A percentile compares a stretch with the other conserved stretches of the same genome.
Conservation (phyloP, 106 monocot genomes). For the Apostasia ramifera region DNA sequence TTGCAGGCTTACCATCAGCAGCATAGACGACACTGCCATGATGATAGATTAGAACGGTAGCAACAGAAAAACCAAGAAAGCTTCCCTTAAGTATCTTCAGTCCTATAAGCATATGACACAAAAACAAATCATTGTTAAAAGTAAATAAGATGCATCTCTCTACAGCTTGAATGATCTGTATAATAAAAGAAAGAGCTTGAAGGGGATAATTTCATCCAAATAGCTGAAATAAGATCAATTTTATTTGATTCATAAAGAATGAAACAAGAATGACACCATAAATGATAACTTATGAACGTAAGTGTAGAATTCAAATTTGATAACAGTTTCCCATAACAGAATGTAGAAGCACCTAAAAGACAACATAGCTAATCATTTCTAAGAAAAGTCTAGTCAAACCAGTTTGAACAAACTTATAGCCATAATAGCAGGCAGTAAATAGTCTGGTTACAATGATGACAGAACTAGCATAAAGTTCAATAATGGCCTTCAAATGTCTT, state of each 20-base stretch:
- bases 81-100: slow-evolving; percentile 31
- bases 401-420: too few relatives aligned
- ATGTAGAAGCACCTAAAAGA: too few relatives aligned
- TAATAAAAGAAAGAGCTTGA: background rate
- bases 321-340: too few relatives aligned
- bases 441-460: too few relatives aligned
- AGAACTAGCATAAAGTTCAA: too few relatives aligned
- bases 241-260: background rate
- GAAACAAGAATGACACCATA: background rate
- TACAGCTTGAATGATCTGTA: background rate
- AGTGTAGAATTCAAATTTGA: too few relatives aligned
- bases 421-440: too few relatives aligned
- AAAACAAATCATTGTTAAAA: background rate
- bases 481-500: too few relatives aligned
- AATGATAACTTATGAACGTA: too few relatives aligned
- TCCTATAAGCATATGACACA: slow-evolving; percentile 19
- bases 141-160: background rate
- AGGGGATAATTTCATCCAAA: background rate
- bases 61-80: slow-evolving; percentile 32
- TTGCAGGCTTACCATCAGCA: slow-evolving; percentile 36
- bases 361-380: too few relatives aligned
- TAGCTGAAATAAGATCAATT: background rate
- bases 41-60: slow-evolving; percentile 15
- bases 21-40: slow-evolving; percentile 27
- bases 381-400: too few relatives aligned